These are phyloP conservation scores for Grosmannia serpens DNA, from an alignment of 2,329 filamentous ascomycete genomes.

Conservation along the genomic window DNA sequence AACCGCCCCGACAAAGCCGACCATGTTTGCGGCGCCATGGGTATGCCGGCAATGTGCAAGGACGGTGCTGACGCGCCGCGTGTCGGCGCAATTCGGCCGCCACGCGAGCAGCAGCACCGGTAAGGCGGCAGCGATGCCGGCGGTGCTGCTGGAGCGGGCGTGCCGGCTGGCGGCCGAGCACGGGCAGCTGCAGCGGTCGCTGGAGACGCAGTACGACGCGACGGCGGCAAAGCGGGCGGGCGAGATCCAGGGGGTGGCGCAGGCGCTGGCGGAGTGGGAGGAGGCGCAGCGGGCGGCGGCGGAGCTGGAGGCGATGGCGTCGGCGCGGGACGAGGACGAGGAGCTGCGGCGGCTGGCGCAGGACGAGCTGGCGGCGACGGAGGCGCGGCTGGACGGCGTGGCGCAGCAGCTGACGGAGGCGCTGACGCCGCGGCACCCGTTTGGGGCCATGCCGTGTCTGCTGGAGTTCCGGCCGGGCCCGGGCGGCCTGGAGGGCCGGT, in stretches of 20 bases:
- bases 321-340: conserved; percentile 41
- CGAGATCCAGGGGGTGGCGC: conserved; percentile 46
- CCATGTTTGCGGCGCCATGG: conserved; percentile 35
- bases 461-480: conserved; percentile 87
- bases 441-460: conserved; percentile 79
- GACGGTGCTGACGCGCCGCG: conserved; percentile 19
- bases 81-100: conserved; percentile 22
- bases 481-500: conserved; percentile 79
- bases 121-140: conserved; percentile 24
- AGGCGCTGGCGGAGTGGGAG: conserved; percentile 49
- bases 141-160: conserved; percentile 48
- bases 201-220: conserved; percentile 43
- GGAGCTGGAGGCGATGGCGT: conserved; percentile 41
- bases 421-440: conserved; percentile 80
- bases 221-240: conserved; percentile 48
- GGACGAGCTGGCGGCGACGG: conserved; percentile 68
- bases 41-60: conserved; percentile 39
- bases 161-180: conserved; percentile 46
- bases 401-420: conserved; percentile 60
- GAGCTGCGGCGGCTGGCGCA: conserved; percentile 69
- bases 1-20: neutral
- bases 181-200: conserved; percentile 35
- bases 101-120: conserved; percentile 37
- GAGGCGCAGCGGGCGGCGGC: conserved; percentile 36
- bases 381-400: conserved; percentile 48